Evolutionary conservation across 2,329 filamentous ascomycete species (phyloP).

Genomic region (Neoarthrinium moseri): DNA sequence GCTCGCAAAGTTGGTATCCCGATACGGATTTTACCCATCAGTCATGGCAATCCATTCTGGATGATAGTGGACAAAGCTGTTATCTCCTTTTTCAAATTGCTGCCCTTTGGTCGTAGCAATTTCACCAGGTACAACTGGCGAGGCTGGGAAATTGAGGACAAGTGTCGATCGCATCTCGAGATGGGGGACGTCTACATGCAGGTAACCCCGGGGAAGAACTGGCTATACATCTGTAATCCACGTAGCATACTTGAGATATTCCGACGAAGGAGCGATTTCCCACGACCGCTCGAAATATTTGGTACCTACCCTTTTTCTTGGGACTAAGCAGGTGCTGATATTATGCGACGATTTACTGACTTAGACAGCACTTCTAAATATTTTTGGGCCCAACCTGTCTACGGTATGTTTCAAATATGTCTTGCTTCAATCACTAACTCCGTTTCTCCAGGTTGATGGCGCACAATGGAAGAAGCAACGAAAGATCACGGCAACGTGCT

Average conservation of each 20-base stretch:
- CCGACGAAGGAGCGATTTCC: neutral
- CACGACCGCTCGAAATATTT: neutral
- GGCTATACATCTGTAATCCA: neutral
- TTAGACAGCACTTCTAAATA: conserved; percentile 12
- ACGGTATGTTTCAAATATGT: conserved; percentile 7
- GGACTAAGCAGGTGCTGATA: no score
- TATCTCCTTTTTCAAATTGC: neutral
- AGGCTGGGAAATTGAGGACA: neutral
- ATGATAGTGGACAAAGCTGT: neutral
- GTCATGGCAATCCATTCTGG: conserved; percentile 1
- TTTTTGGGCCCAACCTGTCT: conserved; percentile 18
- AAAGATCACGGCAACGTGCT: conserved; percentile 21
- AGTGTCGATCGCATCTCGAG: neutral
- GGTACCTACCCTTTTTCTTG: conserved; percentile 20
- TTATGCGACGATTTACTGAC: no score
- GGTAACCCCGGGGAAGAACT: neutral
- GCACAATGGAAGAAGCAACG: conserved; percentile 21
- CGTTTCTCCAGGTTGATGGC: conserved; percentile 10
- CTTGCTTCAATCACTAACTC: no score
- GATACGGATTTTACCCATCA: neutral
- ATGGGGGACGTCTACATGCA: conserved; percentile 3
- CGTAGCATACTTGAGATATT: neutral
- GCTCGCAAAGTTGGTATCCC: conserved; percentile 2
- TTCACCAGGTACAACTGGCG: conserved; percentile 3
- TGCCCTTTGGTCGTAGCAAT: neutral